Percentiles rank a stretch among this genome's conserved stretches.
Conservation (phyloP, 83 land plant species). For the Thuja plicata region DNA sequence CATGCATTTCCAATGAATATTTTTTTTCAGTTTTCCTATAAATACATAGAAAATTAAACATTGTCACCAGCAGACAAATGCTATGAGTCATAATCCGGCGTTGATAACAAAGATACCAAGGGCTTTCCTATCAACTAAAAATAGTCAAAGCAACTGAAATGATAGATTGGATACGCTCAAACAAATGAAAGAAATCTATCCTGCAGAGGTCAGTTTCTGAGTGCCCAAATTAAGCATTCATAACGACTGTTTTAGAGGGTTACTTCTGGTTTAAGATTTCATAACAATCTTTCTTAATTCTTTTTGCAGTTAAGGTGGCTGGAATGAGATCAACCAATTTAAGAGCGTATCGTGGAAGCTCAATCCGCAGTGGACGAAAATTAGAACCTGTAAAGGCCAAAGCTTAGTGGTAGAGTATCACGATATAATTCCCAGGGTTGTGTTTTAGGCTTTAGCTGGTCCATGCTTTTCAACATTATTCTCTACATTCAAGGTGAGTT, state of each 20-base stretch:
- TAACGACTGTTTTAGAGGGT: background rate
- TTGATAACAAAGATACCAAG: background rate
- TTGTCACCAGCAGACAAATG: background rate
- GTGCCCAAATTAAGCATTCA: background rate
- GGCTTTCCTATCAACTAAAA: background rate
- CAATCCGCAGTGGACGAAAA: background rate
- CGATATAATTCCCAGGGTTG: background rate
- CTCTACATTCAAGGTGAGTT: background rate
- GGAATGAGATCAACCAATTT: background rate
- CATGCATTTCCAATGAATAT: background rate
- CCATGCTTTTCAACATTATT: background rate
- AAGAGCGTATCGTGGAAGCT: background rate
- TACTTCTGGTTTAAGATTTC: background rate
- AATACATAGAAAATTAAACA: too few relatives aligned
- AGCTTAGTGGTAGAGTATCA: background rate
- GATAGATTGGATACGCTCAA: background rate
- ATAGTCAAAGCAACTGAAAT: background rate
- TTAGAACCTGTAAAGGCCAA: background rate
- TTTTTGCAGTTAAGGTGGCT: background rate
- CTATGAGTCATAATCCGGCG: background rate
- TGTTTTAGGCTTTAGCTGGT: background rate
- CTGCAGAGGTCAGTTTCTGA: background rate
- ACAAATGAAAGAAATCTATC: background rate
- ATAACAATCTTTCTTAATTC: background rate
- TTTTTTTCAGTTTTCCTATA: background rate